A percentile compares a stretch with the other conserved stretches of the same genome.
Evolutionary conservation across 345 rosid genomes (phyloP).

Genomic region (Cardamine resedifolia): DNA sequence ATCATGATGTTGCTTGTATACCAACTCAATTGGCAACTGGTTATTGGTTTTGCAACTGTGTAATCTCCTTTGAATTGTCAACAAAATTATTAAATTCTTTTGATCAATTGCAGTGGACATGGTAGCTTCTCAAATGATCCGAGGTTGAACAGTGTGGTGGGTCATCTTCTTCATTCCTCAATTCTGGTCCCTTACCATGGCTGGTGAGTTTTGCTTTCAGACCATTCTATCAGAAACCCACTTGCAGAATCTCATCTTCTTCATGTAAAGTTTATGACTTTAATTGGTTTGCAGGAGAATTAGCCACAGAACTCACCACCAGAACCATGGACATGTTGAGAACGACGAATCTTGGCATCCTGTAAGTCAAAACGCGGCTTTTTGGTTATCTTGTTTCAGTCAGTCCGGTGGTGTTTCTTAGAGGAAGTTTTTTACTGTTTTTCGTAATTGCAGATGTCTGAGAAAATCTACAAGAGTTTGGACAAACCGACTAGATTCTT

Average conservation of each 20-base stretch:
- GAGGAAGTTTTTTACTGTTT: background rate
- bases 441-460: slow-evolving; percentile 53
- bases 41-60: slow-evolving; percentile 13
- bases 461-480: slow-evolving; percentile 65
- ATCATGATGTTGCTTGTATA: slow-evolving; percentile 16
- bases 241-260: background rate
- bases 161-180: slow-evolving; percentile 88
- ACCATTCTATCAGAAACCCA: background rate
- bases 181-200: slow-evolving; percentile 95
- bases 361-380: slow-evolving; percentile 33
- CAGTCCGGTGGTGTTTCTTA: background rate
- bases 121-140: slow-evolving; percentile 83
- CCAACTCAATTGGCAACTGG: slow-evolving; percentile 3
- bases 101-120: slow-evolving; percentile 62
- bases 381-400: background rate
- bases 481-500: slow-evolving; percentile 43
- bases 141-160: slow-evolving; percentile 69
- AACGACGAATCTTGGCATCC: slow-evolving; percentile 98
- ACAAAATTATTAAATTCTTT: background rate
- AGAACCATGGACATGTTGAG: slow-evolving; percentile 93
- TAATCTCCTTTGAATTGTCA: slow-evolving; percentile 10
- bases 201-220: slow-evolving; percentile 55
- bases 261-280: slow-evolving; percentile 12
- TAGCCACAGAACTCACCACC: slow-evolving; percentile 95
- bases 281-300: slow-evolving; percentile 63